Conservation (phyloP, 2,329 filamentous ascomycete species). For the Fusarium liriodendri region DNA sequence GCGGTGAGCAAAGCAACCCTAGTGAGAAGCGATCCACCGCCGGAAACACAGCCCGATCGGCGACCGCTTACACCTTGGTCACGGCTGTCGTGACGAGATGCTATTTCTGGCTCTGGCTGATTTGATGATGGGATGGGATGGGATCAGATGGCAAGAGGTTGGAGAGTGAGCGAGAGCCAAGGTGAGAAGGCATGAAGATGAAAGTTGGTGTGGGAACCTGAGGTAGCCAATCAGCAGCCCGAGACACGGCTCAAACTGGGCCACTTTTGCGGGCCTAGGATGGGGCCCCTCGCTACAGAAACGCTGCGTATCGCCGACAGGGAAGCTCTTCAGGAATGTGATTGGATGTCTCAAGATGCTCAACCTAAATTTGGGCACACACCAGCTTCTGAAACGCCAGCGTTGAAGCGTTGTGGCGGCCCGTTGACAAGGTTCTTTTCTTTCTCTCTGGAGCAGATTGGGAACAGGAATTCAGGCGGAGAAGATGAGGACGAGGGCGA, state of each 20-base stretch:
- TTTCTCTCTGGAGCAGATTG: background rate
- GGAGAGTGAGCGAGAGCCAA: constrained; percentile 10
- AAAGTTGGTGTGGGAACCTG: constrained; percentile 32
- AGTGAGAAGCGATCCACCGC: constrained; percentile 26
- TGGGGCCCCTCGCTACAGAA: constrained; percentile 15
- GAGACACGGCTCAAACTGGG: constrained; percentile 44
- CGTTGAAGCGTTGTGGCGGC: constrained; percentile 39
- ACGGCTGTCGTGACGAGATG: constrained; percentile 20
- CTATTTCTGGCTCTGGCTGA: constrained; percentile 38
- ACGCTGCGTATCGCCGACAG: constrained; percentile 42
- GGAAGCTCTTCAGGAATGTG: constrained; percentile 44
- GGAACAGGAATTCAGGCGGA: background rate
- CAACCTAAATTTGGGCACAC: constrained; percentile 48
- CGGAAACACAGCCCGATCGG: constrained; percentile 34
- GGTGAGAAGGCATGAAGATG: constrained; percentile 37
- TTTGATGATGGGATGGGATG: constrained; percentile 9
- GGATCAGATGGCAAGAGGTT: constrained; percentile 5
- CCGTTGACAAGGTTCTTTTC: constrained; percentile 23
- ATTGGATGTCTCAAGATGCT: constrained; percentile 49
- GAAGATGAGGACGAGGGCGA: constrained; percentile 20
- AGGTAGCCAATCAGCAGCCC: constrained; percentile 35
- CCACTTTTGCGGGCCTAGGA: constrained; percentile 11
- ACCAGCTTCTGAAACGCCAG: constrained; percentile 47
- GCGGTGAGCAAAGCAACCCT: constrained; percentile 15
- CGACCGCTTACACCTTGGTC: constrained; percentile 11